Base-by-base conservation (phyloP, 2,329 filamentous ascomycete genomes). In the Claviceps monticola region DNA sequence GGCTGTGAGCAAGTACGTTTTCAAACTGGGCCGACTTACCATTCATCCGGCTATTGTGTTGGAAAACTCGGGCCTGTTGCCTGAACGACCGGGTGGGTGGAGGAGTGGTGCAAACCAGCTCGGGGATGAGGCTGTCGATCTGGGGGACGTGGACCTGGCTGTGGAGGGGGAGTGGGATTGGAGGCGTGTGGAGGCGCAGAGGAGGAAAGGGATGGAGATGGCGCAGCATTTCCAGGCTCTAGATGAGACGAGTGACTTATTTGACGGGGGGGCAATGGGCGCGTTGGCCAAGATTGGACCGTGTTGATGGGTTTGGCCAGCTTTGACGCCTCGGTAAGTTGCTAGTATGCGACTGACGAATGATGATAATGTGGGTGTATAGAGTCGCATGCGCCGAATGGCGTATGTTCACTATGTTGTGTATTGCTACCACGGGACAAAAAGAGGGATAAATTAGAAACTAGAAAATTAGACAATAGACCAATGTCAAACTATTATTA, bases 1-100 rank as follows among this genome's bases (percentile, higher is more conserved):
- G 0, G 82, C 82, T 1, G 67, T 91, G 44, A 83, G 79, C 70
- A 90, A 89, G 71, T 91, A 91, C 65, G 86, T 91, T 42, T 82
- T 88, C 64, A 91, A 91, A 71, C 74, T 88, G 52, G 86, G 84
- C 1, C 75, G 91, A 23, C 74, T 93, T 60, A 97, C 91, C 0
- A 80, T 97, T 4, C 81, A 90, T 57, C 90, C 93, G 0, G 84
- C 89, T 58, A 74, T 86, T 46, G 74, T 91, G 7, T 73, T 97
- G 26, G 73, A 78, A 44, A 78, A 83, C 38, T 84, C 83, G 48
- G 81, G 82, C 1, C 71, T 96, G 63, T 70, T 97, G 49, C 93
- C 93, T 0, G 70, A 76, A 53, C 75, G 82, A 47, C 88, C 88
- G 0, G 81, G 77, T 11, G 83, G 82, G 21, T 83, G 80, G 80